Evolutionary conservation across 169 alveolate genomes (phyloP).

Genomic region (Plasmodium yoelii): DNA sequence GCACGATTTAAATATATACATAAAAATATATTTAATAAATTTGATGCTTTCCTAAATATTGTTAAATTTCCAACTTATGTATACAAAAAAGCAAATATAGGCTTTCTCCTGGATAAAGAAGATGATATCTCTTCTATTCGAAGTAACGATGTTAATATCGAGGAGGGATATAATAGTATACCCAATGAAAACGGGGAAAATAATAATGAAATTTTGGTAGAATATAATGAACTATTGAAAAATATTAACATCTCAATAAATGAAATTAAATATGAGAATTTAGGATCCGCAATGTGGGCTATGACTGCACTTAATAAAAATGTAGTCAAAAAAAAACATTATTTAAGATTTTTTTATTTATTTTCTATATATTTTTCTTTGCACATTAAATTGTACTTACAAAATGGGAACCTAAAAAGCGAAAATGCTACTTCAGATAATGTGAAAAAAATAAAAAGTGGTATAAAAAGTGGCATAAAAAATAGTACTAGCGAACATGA

Average conservation of each 20-base stretch:
- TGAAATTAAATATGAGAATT: conserved; percentile 43
- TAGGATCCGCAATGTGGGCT: conserved; percentile 71
- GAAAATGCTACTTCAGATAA: neutral
- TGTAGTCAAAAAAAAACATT: conserved; percentile 29
- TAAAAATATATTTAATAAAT: conserved; percentile 32
- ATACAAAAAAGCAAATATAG: conserved; percentile 27
- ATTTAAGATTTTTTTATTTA: conserved; percentile 36
- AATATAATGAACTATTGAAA: neutral
- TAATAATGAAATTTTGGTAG: neutral
- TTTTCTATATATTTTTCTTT: conserved; percentile 57
- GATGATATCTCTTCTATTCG: neutral
- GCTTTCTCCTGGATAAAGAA: neutral
- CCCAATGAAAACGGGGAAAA: neutral
- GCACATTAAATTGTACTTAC: conserved; percentile 35
- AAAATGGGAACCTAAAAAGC: neutral
- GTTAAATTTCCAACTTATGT: conserved; percentile 29
- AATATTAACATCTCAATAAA: conserved; percentile 9
- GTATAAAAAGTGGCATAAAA: neutral
- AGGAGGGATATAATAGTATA: neutral
- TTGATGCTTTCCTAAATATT: conserved; percentile 21
- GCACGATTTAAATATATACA: conserved; percentile 61
- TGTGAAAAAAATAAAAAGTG: neutral
- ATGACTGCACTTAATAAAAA: conserved; percentile 39
- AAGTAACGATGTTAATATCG: neutral
- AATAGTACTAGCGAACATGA: neutral